phyloP scores from a whole-genome alignment of 257 asterid genomes.

The Thymus mandschuricus region DNA sequence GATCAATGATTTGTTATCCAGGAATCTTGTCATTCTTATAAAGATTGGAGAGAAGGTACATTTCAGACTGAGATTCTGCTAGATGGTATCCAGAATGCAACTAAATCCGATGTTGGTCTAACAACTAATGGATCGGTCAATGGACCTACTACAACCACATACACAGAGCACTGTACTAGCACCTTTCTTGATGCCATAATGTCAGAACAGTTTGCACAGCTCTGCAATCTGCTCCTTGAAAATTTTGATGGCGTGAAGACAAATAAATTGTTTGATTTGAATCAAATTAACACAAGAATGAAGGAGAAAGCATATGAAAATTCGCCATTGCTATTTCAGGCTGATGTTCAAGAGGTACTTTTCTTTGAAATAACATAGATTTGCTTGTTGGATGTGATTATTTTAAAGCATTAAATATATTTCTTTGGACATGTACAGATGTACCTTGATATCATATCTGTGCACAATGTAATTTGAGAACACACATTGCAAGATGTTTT shows the following conservation, averaged over 20 bases:
- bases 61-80: constrained; percentile 20
- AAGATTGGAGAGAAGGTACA: constrained; percentile 28
- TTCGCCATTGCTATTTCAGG: constrained; percentile 63
- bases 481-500: neutral
- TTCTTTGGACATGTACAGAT: neutral
- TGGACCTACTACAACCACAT: constrained; percentile 33
- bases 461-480: neutral
- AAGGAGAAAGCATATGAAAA: constrained; percentile 72
- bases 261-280: constrained; percentile 60
- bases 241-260: constrained; percentile 57
- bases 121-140: constrained; percentile 28
- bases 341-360: constrained; percentile 80
- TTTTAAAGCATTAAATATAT: neutral
- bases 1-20: constrained; percentile 3
- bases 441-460: neutral
- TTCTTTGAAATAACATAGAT: constrained; percentile 24
- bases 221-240: constrained; percentile 60
- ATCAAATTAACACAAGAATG: constrained; percentile 68
- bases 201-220: constrained; percentile 66
- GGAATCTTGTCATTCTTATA: constrained; percentile 27
- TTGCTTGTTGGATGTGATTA: constrained; percentile 17
- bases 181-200: constrained; percentile 53
- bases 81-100: constrained; percentile 25
- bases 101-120: constrained; percentile 26
- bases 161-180: constrained; percentile 52